Conservation (phyloP, 306 rosid genomes). For the Cucurbita argyrosperma region DNA sequence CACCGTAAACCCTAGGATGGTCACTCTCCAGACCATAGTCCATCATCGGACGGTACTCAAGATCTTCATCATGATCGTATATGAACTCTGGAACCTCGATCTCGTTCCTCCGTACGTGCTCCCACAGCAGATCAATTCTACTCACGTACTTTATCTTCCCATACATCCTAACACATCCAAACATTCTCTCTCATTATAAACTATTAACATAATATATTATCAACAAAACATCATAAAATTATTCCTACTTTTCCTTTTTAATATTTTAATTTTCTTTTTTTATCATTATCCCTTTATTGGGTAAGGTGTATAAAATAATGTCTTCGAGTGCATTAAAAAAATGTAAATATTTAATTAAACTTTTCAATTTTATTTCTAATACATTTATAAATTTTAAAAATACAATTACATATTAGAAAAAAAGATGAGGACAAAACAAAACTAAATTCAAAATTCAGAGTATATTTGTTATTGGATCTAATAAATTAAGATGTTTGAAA, state of each 20-base stretch:
- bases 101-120: constrained; percentile 56
- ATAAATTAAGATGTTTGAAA: too few species aligned
- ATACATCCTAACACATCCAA: constrained; percentile 48
- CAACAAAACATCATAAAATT: neutral
- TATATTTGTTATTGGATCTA: too few species aligned
- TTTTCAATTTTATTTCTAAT: too few species aligned
- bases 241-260: neutral
- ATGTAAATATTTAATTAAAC: too few species aligned
- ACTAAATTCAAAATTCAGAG: too few species aligned
- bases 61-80: constrained; percentile 76
- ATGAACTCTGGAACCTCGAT: constrained; percentile 73
- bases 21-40: constrained; percentile 89
- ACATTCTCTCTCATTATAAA: neutral
- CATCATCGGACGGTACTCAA: constrained; percentile 88
- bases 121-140: constrained; percentile 74
- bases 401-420: too few species aligned
- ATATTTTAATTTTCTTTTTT: neutral
- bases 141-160: constrained; percentile 67
- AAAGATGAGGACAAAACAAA: too few species aligned
- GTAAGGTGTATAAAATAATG: too few species aligned
- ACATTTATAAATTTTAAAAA: too few species aligned
- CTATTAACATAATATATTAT: neutral
- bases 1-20: constrained; percentile 55
- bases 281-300: neutral
- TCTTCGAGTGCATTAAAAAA: too few species aligned